Conservation (phyloP, 805 yeast species). For the Ogataea neopini region DNA sequence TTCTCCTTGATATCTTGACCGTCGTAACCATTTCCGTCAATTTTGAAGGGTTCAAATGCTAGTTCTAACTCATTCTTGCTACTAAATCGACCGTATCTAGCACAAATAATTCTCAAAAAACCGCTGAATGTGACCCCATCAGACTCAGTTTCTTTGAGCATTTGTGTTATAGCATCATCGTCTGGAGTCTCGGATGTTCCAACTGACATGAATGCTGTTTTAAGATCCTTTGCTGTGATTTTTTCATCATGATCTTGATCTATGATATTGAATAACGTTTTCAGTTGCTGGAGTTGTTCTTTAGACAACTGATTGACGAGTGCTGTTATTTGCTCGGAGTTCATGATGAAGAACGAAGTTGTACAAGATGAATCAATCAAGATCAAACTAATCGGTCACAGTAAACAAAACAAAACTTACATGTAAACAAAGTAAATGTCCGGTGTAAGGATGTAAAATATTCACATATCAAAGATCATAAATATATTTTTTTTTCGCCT, state of each 20-base stretch:
- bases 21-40: conserved; percentile 42
- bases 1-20: conserved; percentile 49
- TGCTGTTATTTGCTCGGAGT: conserved; percentile 4
- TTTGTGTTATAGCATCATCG: conserved; percentile 44
- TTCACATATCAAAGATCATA: no score
- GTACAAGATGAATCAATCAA: no score
- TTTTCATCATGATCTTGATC: conserved; percentile 81
- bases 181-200: conserved; percentile 40
- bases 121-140: conserved; percentile 59
- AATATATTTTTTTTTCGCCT: no score
- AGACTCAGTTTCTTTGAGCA: conserved; percentile 42
- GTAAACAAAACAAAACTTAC: no score
- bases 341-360: not conserved
- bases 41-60: conserved; percentile 57
- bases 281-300: conserved; percentile 62
- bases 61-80: conserved; percentile 52
- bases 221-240: conserved; percentile 57
- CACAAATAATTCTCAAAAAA: conserved; percentile 63
- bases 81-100: conserved; percentile 50
- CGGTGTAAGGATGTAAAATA: no score
- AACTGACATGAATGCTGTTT: conserved; percentile 50
- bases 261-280: conserved; percentile 75
- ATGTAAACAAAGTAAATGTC: no score
- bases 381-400: no score
- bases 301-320: conserved; percentile 45